A percentile compares a stretch with the other conserved stretches of the same genome.
Evolutionary conservation across 495 filamentous ascomycete species (phyloP).

Genomic region (Penicillium parvum): DNA sequence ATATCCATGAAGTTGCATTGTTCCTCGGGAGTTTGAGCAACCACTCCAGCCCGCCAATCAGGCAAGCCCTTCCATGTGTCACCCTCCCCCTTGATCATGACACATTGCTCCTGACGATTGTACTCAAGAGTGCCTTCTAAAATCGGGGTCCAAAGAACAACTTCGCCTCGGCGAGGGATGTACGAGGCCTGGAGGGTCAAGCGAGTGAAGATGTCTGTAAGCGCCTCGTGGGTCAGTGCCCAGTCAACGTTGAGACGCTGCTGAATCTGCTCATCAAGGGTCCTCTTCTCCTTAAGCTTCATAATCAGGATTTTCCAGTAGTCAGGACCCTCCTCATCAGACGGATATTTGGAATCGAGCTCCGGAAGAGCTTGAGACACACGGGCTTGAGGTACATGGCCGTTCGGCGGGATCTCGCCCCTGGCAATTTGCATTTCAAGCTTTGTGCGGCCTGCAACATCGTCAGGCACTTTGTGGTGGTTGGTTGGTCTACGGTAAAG

Average conservation of each 20-base stretch:
- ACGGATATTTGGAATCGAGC: neutral
- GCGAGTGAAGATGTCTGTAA: slow-evolving; percentile 31
- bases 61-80: slow-evolving; percentile 31
- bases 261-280: slow-evolving; percentile 39
- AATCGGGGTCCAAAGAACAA: slow-evolving; percentile 50
- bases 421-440: slow-evolving; percentile 15
- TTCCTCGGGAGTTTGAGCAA: slow-evolving; percentile 46
- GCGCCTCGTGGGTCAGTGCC: slow-evolving; percentile 38
- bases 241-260: slow-evolving; percentile 53
- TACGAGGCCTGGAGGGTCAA: slow-evolving; percentile 45
- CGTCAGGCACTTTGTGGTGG: slow-evolving; percentile 2
- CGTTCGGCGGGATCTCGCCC: neutral
- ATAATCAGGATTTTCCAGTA: slow-evolving; percentile 46
- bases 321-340: slow-evolving; percentile 48
- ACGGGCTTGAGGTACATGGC: too few species aligned
- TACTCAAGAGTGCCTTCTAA: slow-evolving; percentile 36
- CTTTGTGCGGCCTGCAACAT: slow-evolving; percentile 11
- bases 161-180: slow-evolving; percentile 52
- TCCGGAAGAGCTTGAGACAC: neutral
- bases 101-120: slow-evolving; percentile 23
- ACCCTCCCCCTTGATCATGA: slow-evolving; percentile 32
- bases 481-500: neutral
- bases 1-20: slow-evolving; percentile 44
- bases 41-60: slow-evolving; percentile 53
- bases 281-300: slow-evolving; percentile 38